These are phyloP conservation scores for Erigeron philadelphicus DNA, from an alignment of 140 eudicot species.

Conservation along the genomic window DNA sequence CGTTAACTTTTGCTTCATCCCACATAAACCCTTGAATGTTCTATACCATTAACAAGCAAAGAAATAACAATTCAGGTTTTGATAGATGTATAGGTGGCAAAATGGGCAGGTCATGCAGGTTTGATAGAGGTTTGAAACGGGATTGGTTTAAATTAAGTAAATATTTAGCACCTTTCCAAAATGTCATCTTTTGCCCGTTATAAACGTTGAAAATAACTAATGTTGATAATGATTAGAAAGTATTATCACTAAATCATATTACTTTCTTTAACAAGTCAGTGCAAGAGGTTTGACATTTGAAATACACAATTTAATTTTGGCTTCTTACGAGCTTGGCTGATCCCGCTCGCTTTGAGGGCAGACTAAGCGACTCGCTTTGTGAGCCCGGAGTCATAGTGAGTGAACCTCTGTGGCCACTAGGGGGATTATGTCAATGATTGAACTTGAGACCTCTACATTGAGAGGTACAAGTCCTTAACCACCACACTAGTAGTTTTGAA, in stretches of 20 bases:
- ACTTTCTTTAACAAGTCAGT: background rate
- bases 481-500: no score
- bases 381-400: no score
- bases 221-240: background rate
- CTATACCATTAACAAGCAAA: slow-evolving; percentile 37
- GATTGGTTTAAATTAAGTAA: background rate
- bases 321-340: no score
- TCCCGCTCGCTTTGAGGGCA: no score
- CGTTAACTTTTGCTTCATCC: slow-evolving; percentile 85
- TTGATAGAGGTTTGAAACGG: background rate
- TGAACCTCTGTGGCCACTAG: no score
- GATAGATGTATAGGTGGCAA: background rate
- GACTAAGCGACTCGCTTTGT: no score
- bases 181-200: background rate
- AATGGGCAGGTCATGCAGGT: background rate
- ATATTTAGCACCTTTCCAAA: background rate
- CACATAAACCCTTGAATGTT: slow-evolving; percentile 99
- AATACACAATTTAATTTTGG: no score
- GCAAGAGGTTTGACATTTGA: background rate
- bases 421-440: no score
- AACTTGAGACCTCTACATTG: no score
- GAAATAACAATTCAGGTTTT: slow-evolving; percentile 1
- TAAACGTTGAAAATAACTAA: background rate
- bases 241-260: background rate
- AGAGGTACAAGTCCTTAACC: no score